Conservation (phyloP, 2,329 filamentous ascomycete genomes). For the Aspergillus tubingensis region DNA sequence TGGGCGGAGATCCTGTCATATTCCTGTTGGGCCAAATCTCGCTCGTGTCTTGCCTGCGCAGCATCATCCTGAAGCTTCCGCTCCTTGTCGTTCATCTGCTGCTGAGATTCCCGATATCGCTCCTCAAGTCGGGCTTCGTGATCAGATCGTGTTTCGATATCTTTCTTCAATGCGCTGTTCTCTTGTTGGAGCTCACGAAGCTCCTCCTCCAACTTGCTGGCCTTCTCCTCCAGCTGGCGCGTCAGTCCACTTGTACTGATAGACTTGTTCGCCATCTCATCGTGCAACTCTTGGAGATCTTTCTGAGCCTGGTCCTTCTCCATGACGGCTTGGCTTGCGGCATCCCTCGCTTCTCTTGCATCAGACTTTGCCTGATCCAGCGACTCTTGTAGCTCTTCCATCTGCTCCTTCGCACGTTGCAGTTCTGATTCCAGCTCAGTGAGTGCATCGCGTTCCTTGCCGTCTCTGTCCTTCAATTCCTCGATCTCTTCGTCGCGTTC, state of each 20-base stretch:
- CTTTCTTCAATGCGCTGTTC: conserved; percentile 45
- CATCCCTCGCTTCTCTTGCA: conserved; percentile 46
- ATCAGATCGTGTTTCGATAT: conserved; percentile 48
- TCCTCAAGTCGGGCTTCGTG: conserved; percentile 54
- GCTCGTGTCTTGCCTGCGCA: conserved; percentile 46
- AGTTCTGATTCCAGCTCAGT: conserved; percentile 54
- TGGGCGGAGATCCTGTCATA: conserved; percentile 46
- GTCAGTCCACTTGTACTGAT: conserved; percentile 73
- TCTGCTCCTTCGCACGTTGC: conserved; percentile 46
- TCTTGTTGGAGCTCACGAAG: conserved; percentile 56
- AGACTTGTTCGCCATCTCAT: conserved; percentile 78
- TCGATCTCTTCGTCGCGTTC: conserved; percentile 76
- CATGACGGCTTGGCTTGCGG: conserved; percentile 53
- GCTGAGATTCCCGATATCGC: conserved; percentile 44
- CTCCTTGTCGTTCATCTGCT: conserved; percentile 41
- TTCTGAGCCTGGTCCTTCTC: conserved; percentile 54
- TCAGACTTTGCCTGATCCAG: conserved; percentile 42
- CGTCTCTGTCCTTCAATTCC: conserved; percentile 56
- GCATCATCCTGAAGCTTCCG: conserved; percentile 47
- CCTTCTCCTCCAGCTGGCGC: conserved; percentile 73
- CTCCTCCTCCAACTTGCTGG: conserved; percentile 66
- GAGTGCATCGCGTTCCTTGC: conserved; percentile 45
- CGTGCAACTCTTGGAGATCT: conserved; percentile 64
- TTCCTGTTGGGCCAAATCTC: conserved; percentile 49
- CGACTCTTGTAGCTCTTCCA: conserved; percentile 47